Conservation (phyloP, 306 rosid species). For the Castanea mollissima region DNA sequence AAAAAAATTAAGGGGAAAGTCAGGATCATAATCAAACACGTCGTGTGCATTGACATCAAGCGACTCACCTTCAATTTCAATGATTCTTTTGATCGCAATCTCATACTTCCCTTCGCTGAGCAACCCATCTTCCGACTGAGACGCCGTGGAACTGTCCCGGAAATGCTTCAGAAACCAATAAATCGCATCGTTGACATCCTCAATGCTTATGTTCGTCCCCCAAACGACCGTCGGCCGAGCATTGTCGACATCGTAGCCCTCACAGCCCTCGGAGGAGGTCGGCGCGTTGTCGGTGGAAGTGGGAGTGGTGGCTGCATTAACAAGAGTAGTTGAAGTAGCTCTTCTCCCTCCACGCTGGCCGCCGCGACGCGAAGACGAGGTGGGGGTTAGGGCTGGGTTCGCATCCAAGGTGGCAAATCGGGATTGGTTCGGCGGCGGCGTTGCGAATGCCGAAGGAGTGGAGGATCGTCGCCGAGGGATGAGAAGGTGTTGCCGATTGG, state of each 20-base stretch:
- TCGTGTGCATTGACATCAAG: conserved; percentile 78
- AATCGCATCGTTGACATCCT: conserved; percentile 84
- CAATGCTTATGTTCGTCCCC: conserved; percentile 96
- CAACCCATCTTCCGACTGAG: conserved; percentile 55
- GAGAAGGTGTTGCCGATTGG: conserved; percentile 84
- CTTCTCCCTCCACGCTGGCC: conserved; percentile 22
- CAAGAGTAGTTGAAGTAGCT: conserved; percentile 29
- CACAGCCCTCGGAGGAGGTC: conserved; percentile 77
- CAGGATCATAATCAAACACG: conserved; percentile 83
- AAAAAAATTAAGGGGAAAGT: conserved; percentile 22
- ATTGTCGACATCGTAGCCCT: conserved; percentile 69
- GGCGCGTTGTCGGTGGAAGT: conserved; percentile 71
- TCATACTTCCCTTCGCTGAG: conserved; percentile 76
- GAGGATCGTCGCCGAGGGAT: conserved; percentile 57
- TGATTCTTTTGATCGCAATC: conserved; percentile 55
- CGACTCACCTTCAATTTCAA: conserved; percentile 79
- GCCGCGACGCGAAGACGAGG: conserved; percentile 30
- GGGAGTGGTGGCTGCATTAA: conserved; percentile 52
- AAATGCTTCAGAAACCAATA: conserved; percentile 74
- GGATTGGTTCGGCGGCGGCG: conserved; percentile 58
- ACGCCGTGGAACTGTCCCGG: conserved; percentile 34
- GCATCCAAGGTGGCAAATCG: conserved; percentile 68
- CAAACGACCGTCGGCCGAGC: conserved; percentile 81
- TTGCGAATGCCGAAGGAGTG: conserved; percentile 55
- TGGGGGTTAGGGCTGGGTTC: conserved; percentile 45